phyloP scores from a whole-genome alignment of 2,329 filamentous ascomycete species.

The Cephalotrichum gorgonifer region DNA sequence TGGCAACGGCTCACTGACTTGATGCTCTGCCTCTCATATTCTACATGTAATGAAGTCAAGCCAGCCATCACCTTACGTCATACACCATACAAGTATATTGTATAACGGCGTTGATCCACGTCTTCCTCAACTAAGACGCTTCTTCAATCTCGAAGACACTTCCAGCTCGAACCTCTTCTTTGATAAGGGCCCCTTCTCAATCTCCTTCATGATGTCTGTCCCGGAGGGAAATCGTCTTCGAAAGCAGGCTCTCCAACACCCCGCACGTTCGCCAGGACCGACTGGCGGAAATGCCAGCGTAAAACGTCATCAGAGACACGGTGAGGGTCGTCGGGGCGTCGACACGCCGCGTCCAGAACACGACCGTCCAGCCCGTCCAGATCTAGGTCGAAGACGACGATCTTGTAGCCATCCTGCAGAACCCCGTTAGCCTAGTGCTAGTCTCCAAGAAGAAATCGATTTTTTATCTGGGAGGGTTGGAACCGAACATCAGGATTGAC shows the following conservation, averaged over 20 bases:
- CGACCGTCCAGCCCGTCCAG: neutral
- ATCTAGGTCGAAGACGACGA: neutral
- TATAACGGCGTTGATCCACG: too few relatives aligned
- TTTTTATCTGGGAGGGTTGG: neutral
- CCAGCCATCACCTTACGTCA: too few relatives aligned
- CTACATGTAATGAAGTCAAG: too few relatives aligned
- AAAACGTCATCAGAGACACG: neutral
- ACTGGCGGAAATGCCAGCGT: neutral
- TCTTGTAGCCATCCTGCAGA: too few relatives aligned
- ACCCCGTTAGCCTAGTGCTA: neutral
- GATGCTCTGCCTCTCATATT: too few relatives aligned
- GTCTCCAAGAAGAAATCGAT: too few relatives aligned
- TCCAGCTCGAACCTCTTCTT: constrained; percentile 15
- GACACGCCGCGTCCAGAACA: neutral
- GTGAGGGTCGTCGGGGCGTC: neutral
- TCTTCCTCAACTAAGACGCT: too few relatives aligned
- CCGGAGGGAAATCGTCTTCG: neutral
- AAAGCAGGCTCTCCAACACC: neutral
- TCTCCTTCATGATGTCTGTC: neutral
- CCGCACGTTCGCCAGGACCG: neutral
- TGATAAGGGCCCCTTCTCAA: constrained; percentile 24
- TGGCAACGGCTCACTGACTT: too few relatives aligned
- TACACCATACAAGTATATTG: too few relatives aligned
- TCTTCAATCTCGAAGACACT: neutral
- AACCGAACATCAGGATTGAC: neutral